Evolutionary conservation across 257 asterid species (phyloP), one percentile per base, ranked within the genome.

Genomic region (Capsicum chinense): DNA sequence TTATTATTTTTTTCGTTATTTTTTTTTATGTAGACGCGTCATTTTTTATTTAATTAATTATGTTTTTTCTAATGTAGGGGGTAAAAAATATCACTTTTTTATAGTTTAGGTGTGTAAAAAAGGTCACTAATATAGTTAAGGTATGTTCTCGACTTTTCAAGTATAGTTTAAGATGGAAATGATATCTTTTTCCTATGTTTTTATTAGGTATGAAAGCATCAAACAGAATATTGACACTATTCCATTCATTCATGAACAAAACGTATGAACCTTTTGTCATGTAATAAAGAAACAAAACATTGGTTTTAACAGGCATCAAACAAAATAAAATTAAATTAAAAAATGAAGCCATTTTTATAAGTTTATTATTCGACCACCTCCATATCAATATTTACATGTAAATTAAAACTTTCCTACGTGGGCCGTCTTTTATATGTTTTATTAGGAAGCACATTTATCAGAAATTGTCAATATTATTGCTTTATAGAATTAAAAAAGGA

Each of bases 401-500:
- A 4, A 8, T 33, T 59, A 62, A 59, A 81, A 42, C 21, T 11
- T 56, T 33, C 42, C 60, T 42, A 19, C 84, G 26, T 62, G 56
- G 84, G 26, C 71, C 84, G 62, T 59, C 76, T 26, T 81, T 44
- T 21, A 62, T 44, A 52, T 76, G 84, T 81, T 81, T 81, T 81
- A 81, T 62, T 62, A 62, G 16, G 84, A 62, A 80, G 60, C 74
- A 81, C 5, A 62, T 6, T 44, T 62, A 26, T 81, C 33, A 26
- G 84, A 81, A 81, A 81, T 42, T 62, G 48, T 16, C 76, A 13
- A 26, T 19, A 73, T 13, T 66, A 64, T 13, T 64, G 33, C 10
- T 33, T 64, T 26, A 26, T 11, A 26, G 9, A 10, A 26, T 39
- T 3, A 12, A 11, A 64, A 63, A 63, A 11, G 8, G 9, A 11